Evolutionary conservation across 2,329 filamentous ascomycete genomes (phyloP).

Genomic region (Colletotrichum falcatum): DNA sequence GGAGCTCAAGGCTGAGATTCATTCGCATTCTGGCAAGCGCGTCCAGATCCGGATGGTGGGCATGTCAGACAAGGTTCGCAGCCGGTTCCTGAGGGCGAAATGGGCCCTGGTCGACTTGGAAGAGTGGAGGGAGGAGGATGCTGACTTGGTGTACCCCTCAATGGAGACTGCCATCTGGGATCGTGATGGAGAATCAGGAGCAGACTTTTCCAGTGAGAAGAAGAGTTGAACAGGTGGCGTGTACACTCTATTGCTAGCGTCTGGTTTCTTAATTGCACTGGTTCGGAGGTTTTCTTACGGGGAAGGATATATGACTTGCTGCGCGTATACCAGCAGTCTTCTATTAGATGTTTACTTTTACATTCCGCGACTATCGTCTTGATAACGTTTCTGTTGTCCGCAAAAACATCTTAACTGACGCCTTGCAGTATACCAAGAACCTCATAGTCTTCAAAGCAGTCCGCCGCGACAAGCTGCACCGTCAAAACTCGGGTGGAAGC

Average conservation of each 20-base stretch:
- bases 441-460: too few relatives aligned
- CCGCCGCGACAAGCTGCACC: too few relatives aligned
- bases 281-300: background rate
- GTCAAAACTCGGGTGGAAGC: too few relatives aligned
- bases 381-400: too few relatives aligned
- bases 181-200: constrained; percentile 30
- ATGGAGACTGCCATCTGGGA: constrained; percentile 39
- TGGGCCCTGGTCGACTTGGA: constrained; percentile 47
- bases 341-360: background rate
- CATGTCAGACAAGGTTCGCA: constrained; percentile 56
- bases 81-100: constrained; percentile 54
- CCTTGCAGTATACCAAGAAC: too few relatives aligned
- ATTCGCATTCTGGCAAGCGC: constrained; percentile 60
- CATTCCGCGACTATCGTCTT: background rate
- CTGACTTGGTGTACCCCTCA: constrained; percentile 35
- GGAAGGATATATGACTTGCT: background rate
- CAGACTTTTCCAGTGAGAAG: constrained; percentile 23
- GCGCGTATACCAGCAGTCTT: background rate
- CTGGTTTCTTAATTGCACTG: background rate
- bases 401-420: too few relatives aligned
- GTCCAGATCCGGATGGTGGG: constrained; percentile 63
- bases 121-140: constrained; percentile 37
- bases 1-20: constrained; percentile 62
- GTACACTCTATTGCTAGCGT: background rate
- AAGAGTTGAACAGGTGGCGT: background rate